Conservation (phyloP, 1,139 yeast genomes). For the Kurtzmaniella quercitrusa region DNA sequence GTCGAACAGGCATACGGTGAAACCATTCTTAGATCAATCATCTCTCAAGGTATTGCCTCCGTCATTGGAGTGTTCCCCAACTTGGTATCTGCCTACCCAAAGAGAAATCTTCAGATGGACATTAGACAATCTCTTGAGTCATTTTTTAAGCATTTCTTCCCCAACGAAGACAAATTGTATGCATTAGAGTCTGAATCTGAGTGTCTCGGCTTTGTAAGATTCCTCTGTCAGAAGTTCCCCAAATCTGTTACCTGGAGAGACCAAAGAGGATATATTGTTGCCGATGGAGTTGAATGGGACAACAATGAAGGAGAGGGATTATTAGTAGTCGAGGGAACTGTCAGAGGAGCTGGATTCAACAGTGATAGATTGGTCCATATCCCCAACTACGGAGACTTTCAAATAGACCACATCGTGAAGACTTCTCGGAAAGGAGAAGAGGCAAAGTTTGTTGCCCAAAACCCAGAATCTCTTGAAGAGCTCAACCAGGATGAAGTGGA, state of each 20-base stretch:
- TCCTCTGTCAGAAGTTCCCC: constrained; percentile 82
- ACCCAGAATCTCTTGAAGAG: constrained; percentile 65
- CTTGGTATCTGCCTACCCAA: constrained; percentile 59
- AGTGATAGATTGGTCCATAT: constrained; percentile 76
- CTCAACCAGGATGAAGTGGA: constrained; percentile 47
- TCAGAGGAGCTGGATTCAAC: constrained; percentile 82
- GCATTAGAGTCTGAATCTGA: constrained; percentile 69
- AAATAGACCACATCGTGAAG: constrained; percentile 63
- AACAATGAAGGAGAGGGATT: constrained; percentile 23
- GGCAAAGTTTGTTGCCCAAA: constrained; percentile 42
- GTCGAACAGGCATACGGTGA: constrained; percentile 81
- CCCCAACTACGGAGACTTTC: constrained; percentile 89
- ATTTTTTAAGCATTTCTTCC: constrained; percentile 86
- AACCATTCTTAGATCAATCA: constrained; percentile 79
- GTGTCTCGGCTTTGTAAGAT: constrained; percentile 64
- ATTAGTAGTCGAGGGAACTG: constrained; percentile 71
- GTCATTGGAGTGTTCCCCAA: constrained; percentile 81
- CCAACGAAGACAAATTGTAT: constrained; percentile 63
- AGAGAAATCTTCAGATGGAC: constrained; percentile 73
- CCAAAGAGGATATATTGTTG: constrained; percentile 78
- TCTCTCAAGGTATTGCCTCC: constrained; percentile 88
- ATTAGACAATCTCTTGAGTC: constrained; percentile 77
- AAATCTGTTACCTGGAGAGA: constrained; percentile 90
- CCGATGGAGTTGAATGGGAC: constrained; percentile 54
- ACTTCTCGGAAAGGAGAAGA: constrained; percentile 23